phyloP scores from a whole-genome alignment of 1,284 basidiomycete species.

The Marasmius tenuissimus region DNA sequence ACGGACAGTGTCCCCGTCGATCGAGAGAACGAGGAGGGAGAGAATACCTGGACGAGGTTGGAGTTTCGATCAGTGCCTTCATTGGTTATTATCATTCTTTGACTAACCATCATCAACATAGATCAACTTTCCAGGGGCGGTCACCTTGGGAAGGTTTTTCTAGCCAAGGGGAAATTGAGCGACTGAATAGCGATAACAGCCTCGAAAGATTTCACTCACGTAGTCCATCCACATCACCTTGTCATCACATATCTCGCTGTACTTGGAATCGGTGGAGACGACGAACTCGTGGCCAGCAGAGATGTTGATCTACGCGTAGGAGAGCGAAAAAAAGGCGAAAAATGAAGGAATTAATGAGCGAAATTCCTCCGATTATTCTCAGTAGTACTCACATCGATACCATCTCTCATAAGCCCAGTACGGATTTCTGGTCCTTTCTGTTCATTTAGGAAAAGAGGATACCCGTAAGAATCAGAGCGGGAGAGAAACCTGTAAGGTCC shows the following conservation, averaged over 20 bases:
- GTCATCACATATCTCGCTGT: slow-evolving; percentile 79
- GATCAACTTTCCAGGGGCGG: slow-evolving; percentile 92
- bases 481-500: slow-evolving; percentile 6
- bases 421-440: slow-evolving; percentile 99
- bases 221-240: slow-evolving; percentile 92
- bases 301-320: slow-evolving; percentile 65
- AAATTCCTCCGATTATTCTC: not conserved
- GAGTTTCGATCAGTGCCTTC: slow-evolving; percentile 12
- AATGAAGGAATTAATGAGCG: slow-evolving; percentile 9
- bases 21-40: slow-evolving; percentile 88
- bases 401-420: slow-evolving; percentile 90
- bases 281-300: slow-evolving; percentile 93
- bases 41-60: slow-evolving; percentile 65
- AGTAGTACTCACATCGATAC: slow-evolving; percentile 71
- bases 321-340: slow-evolving; percentile 9
- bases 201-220: slow-evolving; percentile 45
- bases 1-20: slow-evolving; percentile 78
- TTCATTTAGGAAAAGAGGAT: slow-evolving; percentile 14
- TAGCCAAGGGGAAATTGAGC: slow-evolving; percentile 29
- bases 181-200: slow-evolving; percentile 8
- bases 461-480: slow-evolving; percentile 8
- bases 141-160: slow-evolving; percentile 94
- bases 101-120: slow-evolving; percentile 91
- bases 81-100: not conserved
- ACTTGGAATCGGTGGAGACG: slow-evolving; percentile 84